A percentile compares a stretch with the other conserved stretches of the same genome.
Conservation (phyloP, 352 stramenopile species). For the Lagenidium giganteum region DNA sequence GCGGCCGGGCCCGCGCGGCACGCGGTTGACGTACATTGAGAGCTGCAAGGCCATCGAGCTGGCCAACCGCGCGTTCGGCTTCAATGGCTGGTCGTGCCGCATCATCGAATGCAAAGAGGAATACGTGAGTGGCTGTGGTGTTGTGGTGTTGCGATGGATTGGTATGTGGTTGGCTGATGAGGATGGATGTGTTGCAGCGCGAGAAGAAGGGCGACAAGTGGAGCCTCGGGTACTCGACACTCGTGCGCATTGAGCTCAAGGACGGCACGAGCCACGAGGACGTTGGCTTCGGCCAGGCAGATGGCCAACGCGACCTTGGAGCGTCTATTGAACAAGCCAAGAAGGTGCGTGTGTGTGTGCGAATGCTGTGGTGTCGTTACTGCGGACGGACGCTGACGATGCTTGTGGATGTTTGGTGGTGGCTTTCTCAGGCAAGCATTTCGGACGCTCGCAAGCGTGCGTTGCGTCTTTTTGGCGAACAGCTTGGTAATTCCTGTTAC, state of each 20-base stretch:
- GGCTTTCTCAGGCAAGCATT: slow-evolving; percentile 48
- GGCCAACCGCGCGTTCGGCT: slow-evolving; percentile 84
- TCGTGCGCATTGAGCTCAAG: slow-evolving; percentile 83
- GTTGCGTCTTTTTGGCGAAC: slow-evolving; percentile 80
- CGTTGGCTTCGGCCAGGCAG: slow-evolving; percentile 71
- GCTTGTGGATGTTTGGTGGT: neutral
- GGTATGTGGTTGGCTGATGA: neutral
- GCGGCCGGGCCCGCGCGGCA: slow-evolving; percentile 60
- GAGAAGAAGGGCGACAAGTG: slow-evolving; percentile 67
- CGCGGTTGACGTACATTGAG: slow-evolving; percentile 82
- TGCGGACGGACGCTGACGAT: no score
- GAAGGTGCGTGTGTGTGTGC: slow-evolving; percentile 28
- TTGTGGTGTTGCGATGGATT: neutral
- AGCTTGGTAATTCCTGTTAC: slow-evolving; percentile 85
- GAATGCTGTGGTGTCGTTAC: neutral
- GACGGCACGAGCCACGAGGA: slow-evolving; percentile 82
- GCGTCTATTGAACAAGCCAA: slow-evolving; percentile 81
- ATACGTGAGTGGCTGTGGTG: slow-evolving; percentile 42
- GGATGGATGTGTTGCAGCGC: slow-evolving; percentile 22
- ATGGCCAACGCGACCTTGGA: slow-evolving; percentile 69
- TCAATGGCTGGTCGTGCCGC: slow-evolving; percentile 83
- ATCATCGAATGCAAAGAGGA: slow-evolving; percentile 85
- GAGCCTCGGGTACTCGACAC: slow-evolving; percentile 70
- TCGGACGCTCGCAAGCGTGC: slow-evolving; percentile 79
- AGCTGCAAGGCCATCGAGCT: slow-evolving; percentile 88